Evolutionary conservation across 1,284 basidiomycete genomes (phyloP).

Genomic region (Microbotryum lychnidis-dioicae): DNA sequence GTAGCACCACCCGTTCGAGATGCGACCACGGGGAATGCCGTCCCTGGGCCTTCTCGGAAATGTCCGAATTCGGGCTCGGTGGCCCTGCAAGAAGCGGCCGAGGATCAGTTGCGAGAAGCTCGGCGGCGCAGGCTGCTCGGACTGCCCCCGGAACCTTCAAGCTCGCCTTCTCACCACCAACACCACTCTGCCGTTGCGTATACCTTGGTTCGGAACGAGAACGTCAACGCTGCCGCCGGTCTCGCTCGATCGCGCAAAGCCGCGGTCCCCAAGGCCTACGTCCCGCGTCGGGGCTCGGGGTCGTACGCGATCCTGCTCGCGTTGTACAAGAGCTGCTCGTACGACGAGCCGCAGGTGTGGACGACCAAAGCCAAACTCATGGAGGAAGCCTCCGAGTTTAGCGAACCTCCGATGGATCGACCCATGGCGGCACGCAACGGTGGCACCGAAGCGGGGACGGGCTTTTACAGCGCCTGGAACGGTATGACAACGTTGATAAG

Average conservation of each 20-base stretch:
- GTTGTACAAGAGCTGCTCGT: constrained; percentile 16
- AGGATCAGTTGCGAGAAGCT: not conserved
- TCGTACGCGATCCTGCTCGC: constrained; percentile 26
- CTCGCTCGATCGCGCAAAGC: no score
- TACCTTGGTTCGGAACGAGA: not conserved
- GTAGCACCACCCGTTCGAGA: no score
- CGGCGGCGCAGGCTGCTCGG: not conserved
- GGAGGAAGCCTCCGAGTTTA: constrained; percentile 4
- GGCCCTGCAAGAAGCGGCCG: not conserved
- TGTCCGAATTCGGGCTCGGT: not conserved
- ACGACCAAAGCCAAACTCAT: constrained; percentile 12
- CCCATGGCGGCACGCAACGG: constrained; percentile 7
- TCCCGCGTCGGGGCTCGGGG: constrained; percentile 19
- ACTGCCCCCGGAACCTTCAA: not conserved
- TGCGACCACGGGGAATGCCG: no score
- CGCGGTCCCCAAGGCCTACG: constrained; percentile 14
- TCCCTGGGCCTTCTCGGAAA: no score
- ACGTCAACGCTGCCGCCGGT: not conserved
- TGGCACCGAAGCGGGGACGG: not conserved
- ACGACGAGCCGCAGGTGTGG: constrained; percentile 12
- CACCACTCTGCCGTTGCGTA: not conserved
- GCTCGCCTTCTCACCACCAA: not conserved
- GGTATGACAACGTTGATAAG: constrained; percentile 11
- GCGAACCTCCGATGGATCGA: constrained; percentile 14
- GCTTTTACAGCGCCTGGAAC: constrained; percentile 21